Percentiles rank a stretch among this genome's conserved stretches.
phyloP scores from a whole-genome alignment of 164 flowering plant species.

The Platanus orientalis region DNA sequence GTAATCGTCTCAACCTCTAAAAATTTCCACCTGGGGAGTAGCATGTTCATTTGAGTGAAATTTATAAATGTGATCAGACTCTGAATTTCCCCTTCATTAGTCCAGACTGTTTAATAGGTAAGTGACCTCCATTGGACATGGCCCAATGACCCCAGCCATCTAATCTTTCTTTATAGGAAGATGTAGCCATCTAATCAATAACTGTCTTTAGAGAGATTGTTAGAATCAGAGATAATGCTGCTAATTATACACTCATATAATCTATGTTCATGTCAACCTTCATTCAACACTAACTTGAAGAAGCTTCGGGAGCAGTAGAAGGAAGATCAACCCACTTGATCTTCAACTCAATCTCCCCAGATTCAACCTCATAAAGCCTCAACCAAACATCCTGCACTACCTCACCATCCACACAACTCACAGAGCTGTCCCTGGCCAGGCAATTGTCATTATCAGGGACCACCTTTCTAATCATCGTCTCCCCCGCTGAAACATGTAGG shows the following conservation, averaged over 20 bases:
- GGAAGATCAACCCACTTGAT: slow-evolving; percentile 48
- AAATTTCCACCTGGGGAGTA: no score
- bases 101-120: no score
- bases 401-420: slow-evolving; percentile 57
- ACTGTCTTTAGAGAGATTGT: no score
- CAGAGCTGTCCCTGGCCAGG: slow-evolving; percentile 56
- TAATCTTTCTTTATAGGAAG: no score
- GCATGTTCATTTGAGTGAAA: no score
- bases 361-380: slow-evolving; percentile 66
- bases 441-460: slow-evolving; percentile 65
- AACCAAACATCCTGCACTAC: slow-evolving; percentile 71
- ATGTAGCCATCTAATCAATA: no score
- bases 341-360: slow-evolving; percentile 73
- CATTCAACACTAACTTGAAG: background rate
- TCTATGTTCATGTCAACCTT: background rate
- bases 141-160: no score
- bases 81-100: no score
- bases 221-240: no score
- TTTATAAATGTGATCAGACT: no score
- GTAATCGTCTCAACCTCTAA: no score
- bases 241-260: background rate
- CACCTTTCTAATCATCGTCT: slow-evolving; percentile 56
- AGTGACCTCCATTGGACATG: no score
- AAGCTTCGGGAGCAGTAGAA: slow-evolving; percentile 11
- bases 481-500: slow-evolving; percentile 44